Percentiles rank a stretch among this genome's conserved stretches.
Conservation (phyloP, 805 yeast species). For the Starmerella etchellsii region DNA sequence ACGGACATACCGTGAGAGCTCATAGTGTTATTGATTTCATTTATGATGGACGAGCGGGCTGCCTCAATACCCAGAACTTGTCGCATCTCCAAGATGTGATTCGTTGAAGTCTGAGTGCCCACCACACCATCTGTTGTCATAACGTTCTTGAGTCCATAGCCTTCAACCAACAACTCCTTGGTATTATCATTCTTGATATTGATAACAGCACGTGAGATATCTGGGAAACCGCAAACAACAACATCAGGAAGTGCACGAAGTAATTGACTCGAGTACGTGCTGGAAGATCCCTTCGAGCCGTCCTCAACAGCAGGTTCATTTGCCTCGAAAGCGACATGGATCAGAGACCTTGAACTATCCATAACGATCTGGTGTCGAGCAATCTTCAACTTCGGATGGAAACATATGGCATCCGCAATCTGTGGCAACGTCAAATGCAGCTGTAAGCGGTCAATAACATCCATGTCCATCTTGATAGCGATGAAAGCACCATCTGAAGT, state of each 20-base stretch:
- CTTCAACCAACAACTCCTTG: constrained; percentile 84
- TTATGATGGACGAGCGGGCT: constrained; percentile 82
- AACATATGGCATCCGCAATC: constrained; percentile 66
- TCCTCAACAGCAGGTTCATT: not conserved
- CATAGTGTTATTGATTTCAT: constrained; percentile 95
- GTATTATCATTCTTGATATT: constrained; percentile 77
- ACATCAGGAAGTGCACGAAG: constrained; percentile 75
- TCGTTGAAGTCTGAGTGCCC: constrained; percentile 75
- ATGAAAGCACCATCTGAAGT: constrained; percentile 63
- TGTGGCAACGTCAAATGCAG: constrained; percentile 78
- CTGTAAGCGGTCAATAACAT: constrained; percentile 78
- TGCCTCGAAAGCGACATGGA: constrained; percentile 20
- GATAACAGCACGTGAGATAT: constrained; percentile 90
- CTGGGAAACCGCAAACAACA: constrained; percentile 86
- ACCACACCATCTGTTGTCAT: constrained; percentile 96
- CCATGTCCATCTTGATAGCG: constrained; percentile 67
- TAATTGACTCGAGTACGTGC: constrained; percentile 33
- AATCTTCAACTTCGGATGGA: constrained; percentile 84
- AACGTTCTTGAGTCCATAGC: constrained; percentile 89
- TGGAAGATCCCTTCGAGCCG: constrained; percentile 13
- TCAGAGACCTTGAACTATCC: constrained; percentile 47
- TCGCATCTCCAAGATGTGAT: constrained; percentile 82
- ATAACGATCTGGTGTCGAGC: constrained; percentile 56
- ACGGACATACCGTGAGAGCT: constrained; percentile 99
- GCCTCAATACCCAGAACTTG: constrained; percentile 95